phyloP scores from a whole-genome alignment of 371 early-diverging fungal species.

The Rozella allomycis region DNA sequence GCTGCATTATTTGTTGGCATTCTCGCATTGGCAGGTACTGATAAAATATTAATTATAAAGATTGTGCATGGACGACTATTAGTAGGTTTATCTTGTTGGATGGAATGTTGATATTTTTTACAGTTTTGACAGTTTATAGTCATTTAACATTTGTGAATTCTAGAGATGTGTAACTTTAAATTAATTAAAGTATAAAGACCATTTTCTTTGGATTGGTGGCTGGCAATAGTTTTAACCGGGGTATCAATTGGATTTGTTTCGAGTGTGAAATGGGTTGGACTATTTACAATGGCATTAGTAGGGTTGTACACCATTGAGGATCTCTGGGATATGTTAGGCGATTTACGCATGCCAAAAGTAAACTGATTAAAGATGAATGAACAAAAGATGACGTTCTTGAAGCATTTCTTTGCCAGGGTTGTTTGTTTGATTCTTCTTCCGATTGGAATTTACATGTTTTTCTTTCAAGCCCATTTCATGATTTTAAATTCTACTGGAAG shows the following conservation, averaged over 20 bases:
- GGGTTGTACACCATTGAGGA: slow-evolving; percentile 87
- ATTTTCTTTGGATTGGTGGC: slow-evolving; percentile 63
- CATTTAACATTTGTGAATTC: slow-evolving; percentile 50
- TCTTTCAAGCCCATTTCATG: slow-evolving; percentile 78
- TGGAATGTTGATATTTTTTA: slow-evolving; percentile 87
- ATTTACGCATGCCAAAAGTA: slow-evolving; percentile 42
- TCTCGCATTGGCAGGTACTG: slow-evolving; percentile 53
- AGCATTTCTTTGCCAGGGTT: slow-evolving; percentile 58
- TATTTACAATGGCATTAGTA: slow-evolving; percentile 81
- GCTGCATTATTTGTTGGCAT: slow-evolving; percentile 46
- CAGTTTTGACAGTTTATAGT: slow-evolving; percentile 56
- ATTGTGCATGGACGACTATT: slow-evolving; percentile 67
- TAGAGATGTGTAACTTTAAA: slow-evolving; percentile 23
- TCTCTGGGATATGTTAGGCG: slow-evolving; percentile 78
- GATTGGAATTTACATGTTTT: slow-evolving; percentile 57
- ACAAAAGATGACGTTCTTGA: slow-evolving; percentile 30
- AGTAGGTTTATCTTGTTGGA: slow-evolving; percentile 93
- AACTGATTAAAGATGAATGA: background rate
- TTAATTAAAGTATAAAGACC: slow-evolving; percentile 21
- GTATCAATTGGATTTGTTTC: slow-evolving; percentile 59
- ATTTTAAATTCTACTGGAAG: slow-evolving; percentile 65
- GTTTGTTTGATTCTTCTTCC: slow-evolving; percentile 71
- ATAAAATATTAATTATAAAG: slow-evolving; percentile 13
- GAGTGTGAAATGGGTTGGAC: slow-evolving; percentile 98
- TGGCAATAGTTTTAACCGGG: slow-evolving; percentile 72